A percentile compares a stretch with the other conserved stretches of the same genome.
These are phyloP conservation scores for Lentinula aciculospora DNA, from an alignment of 768 basidiomycete genomes.

Conservation along the genomic window DNA sequence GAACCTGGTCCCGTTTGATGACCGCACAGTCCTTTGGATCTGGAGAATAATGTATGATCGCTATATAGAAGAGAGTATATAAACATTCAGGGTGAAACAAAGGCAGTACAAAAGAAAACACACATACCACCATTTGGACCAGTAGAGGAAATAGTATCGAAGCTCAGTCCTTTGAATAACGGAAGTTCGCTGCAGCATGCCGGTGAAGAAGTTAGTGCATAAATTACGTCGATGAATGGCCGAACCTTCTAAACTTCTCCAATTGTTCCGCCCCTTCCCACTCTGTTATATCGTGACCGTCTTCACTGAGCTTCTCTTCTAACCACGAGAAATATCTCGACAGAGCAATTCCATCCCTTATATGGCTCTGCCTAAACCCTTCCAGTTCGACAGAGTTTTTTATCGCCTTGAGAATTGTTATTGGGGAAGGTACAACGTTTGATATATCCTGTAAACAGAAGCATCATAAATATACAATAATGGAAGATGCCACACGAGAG, in stretches of 20 bases:
- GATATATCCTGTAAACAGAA: constrained; percentile 44
- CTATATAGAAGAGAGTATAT: constrained; percentile 26
- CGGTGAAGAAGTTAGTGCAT: constrained; percentile 3
- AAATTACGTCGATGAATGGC: constrained; percentile 7
- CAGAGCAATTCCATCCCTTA: constrained; percentile 86
- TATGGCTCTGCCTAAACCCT: constrained; percentile 85
- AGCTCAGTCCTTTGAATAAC: constrained; percentile 83
- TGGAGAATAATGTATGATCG: constrained; percentile 92
- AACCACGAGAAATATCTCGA: constrained; percentile 93
- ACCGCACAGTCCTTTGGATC: constrained; percentile 66
- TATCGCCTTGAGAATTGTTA: constrained; percentile 75
- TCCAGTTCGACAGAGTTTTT: constrained; percentile 80
- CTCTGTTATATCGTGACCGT: constrained; percentile 59
- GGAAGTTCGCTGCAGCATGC: constrained; percentile 53
- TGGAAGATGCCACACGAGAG: background rate
- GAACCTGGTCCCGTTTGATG: constrained; percentile 70
- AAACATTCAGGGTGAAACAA: background rate
- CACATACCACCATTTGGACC: constrained; percentile 87
- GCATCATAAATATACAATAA: background rate
- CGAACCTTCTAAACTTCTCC: constrained; percentile 77
- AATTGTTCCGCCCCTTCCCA: constrained; percentile 75
- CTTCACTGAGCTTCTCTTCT: constrained; percentile 70
- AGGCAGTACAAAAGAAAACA: background rate
- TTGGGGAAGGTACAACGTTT: constrained; percentile 58
- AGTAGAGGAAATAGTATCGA: constrained; percentile 87